Evolutionary conservation across 345 rosid species (phyloP).

Genomic region (Citrus hindsii): DNA sequence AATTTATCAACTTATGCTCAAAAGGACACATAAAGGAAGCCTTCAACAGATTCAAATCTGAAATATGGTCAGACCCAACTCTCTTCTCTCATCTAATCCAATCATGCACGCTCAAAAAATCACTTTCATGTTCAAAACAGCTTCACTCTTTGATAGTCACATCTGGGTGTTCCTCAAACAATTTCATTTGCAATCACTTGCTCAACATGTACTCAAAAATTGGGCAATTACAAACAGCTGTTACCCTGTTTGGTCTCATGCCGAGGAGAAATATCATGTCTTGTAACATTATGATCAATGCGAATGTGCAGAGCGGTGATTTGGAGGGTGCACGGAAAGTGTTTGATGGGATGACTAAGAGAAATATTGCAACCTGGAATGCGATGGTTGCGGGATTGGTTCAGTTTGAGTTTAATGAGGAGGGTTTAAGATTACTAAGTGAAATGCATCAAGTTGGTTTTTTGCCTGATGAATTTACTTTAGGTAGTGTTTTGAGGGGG

Average conservation of each 20-base stretch:
- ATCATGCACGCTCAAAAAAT: conserved; percentile 39
- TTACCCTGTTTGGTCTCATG: conserved; percentile 44
- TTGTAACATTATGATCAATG: conserved; percentile 65
- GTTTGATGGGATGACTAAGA: conserved; percentile 65
- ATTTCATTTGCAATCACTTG: conserved; percentile 67
- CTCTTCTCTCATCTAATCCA: conserved; percentile 57
- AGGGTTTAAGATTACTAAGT: conserved; percentile 44
- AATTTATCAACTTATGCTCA: conserved; percentile 46
- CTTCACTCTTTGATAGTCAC: conserved; percentile 62
- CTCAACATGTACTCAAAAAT: conserved; percentile 70
- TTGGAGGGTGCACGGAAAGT: conserved; percentile 44
- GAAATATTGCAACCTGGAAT: conserved; percentile 69
- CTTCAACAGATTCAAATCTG: conserved; percentile 37
- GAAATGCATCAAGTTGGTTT: conserved; percentile 53
- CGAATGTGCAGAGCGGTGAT: conserved; percentile 40
- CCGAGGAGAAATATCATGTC: conserved; percentile 68
- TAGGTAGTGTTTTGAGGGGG: conserved; percentile 67
- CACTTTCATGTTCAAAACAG: conserved; percentile 44
- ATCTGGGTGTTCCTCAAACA: conserved; percentile 62
- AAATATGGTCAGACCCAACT: conserved; percentile 56
- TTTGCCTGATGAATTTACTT: conserved; percentile 53
- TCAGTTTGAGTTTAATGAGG: conserved; percentile 55
- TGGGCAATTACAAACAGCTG: conserved; percentile 42
- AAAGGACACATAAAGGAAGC: conserved; percentile 59
- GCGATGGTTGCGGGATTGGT: conserved; percentile 55